Evolutionary conservation across 257 asterid genomes (phyloP).

Genomic region (Echites panduratus): DNA sequence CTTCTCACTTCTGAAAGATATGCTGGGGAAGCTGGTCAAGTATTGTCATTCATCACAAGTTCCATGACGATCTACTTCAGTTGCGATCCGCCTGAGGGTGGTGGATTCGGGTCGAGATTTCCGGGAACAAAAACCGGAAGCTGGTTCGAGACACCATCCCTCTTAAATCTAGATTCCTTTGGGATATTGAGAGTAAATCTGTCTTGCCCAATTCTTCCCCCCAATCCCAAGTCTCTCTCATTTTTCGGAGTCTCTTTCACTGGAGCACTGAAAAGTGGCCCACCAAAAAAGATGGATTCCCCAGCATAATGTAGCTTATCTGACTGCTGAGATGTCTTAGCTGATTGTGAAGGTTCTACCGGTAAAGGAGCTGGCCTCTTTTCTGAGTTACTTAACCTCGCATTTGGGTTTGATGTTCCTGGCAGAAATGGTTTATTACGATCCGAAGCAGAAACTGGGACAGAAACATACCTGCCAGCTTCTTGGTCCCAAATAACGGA

Average conservation of each 20-base stretch:
- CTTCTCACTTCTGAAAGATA: conserved; percentile 25
- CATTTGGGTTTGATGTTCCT: conserved; percentile 25
- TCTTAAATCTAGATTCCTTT: conserved; percentile 57
- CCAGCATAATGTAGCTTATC: conserved; percentile 71
- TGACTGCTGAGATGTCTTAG: conserved; percentile 37
- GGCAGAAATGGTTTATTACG: conserved; percentile 42
- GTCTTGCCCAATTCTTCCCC: conserved; percentile 45
- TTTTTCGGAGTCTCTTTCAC: conserved; percentile 41
- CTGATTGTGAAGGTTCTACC: conserved; percentile 33
- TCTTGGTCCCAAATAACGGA: conserved; percentile 98
- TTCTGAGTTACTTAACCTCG: conserved; percentile 32
- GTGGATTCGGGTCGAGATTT: conserved; percentile 41
- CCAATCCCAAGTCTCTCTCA: conserved; percentile 37
- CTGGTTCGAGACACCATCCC: conserved; percentile 80
- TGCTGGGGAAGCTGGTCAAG: not conserved
- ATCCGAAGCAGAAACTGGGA: conserved; percentile 63
- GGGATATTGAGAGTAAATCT: conserved; percentile 34
- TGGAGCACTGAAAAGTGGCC: conserved; percentile 77
- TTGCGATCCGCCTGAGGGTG: conserved; percentile 40
- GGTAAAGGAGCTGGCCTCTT: conserved; percentile 32
- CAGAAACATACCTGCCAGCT: conserved; percentile 90
- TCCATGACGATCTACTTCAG: conserved; percentile 28
- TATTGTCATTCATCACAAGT: not conserved
- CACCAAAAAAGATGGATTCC: conserved; percentile 89
- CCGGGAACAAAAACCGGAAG: conserved; percentile 88